Conservation (phyloP, 345 rosid genomes). For the Sisymbrium irio region DNA sequence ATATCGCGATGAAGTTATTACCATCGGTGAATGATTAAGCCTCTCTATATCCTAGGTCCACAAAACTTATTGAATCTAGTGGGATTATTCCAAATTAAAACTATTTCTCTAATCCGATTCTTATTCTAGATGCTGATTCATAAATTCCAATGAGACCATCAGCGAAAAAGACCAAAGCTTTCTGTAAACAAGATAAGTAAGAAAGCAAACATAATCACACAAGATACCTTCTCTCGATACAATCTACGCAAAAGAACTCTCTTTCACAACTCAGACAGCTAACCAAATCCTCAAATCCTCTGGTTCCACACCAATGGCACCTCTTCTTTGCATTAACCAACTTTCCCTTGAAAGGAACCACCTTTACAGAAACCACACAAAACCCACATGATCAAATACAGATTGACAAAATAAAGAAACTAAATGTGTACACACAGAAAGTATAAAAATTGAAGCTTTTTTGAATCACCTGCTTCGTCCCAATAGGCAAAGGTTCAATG, state of each 20-base stretch:
- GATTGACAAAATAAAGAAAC: not conserved
- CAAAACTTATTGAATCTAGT: not conserved
- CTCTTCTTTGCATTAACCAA: conserved; percentile 56
- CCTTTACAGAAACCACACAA: conserved; percentile 38
- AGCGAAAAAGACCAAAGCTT: not conserved
- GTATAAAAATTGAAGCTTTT: not conserved
- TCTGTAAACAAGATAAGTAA: not conserved
- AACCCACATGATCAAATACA: not conserved
- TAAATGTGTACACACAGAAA: not conserved
- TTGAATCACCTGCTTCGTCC: conserved; percentile 56
- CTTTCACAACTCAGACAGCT: conserved; percentile 68
- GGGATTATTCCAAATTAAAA: not conserved
- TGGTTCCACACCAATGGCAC: conserved; percentile 87
- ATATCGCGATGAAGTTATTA: not conserved
- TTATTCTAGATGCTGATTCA: not conserved
- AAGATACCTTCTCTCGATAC: conserved; percentile 60
- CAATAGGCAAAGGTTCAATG: conserved; percentile 70
- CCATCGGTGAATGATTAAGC: not conserved
- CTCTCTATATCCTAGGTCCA: conserved; percentile 1
- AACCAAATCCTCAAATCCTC: conserved; percentile 49
- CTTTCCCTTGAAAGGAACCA: conserved; percentile 55
- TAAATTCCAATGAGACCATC: conserved; percentile 10
- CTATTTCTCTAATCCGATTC: not conserved
- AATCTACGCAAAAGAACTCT: conserved; percentile 67
- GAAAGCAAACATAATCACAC: not conserved